Evolutionary conservation across 306 rosid species (phyloP).

Genomic region (Spatholobus suberectus): DNA sequence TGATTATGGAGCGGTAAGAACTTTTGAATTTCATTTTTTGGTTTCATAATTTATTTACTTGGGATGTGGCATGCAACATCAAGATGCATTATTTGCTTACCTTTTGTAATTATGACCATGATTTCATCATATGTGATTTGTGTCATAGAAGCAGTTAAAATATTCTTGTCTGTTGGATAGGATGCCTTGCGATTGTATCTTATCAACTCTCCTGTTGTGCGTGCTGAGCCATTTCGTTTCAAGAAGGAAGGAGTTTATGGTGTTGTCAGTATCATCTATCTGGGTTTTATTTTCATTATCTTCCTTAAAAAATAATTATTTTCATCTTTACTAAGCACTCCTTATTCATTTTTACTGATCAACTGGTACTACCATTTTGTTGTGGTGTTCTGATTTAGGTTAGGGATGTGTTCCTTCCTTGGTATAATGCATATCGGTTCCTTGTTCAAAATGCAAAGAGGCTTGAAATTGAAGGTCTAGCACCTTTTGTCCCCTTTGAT

Average conservation of each 20-base stretch:
- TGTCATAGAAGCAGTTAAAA: conserved; percentile 1
- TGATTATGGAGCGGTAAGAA: conserved; percentile 88
- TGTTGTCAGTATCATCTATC: conserved; percentile 73
- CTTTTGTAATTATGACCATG: background rate
- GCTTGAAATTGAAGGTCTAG: conserved; percentile 86
- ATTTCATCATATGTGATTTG: conserved; percentile 13
- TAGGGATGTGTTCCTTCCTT: conserved; percentile 95
- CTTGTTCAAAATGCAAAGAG: conserved; percentile 96
- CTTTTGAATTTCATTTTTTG: background rate
- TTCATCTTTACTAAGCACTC: conserved; percentile 16
- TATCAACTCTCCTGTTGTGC: conserved; percentile 96
- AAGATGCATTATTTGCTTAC: conserved; percentile 24
- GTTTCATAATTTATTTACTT: background rate
- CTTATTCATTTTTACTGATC: conserved; percentile 13
- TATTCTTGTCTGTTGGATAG: conserved; percentile 52
- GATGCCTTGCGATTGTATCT: conserved; percentile 92
- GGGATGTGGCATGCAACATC: conserved; percentile 20
- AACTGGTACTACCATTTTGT: background rate
- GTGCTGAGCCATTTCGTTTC: conserved; percentile 92
- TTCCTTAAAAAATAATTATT: background rate
- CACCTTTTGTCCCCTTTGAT: conserved; percentile 69
- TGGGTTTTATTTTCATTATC: background rate
- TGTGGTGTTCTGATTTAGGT: conserved; percentile 62
- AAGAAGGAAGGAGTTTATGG: conserved; percentile 98
- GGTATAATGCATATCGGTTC: conserved; percentile 97